These are phyloP conservation scores for Backusella psychrophila DNA, from an alignment of 192 early-diverging fungal genomes.

Conservation along the genomic window DNA sequence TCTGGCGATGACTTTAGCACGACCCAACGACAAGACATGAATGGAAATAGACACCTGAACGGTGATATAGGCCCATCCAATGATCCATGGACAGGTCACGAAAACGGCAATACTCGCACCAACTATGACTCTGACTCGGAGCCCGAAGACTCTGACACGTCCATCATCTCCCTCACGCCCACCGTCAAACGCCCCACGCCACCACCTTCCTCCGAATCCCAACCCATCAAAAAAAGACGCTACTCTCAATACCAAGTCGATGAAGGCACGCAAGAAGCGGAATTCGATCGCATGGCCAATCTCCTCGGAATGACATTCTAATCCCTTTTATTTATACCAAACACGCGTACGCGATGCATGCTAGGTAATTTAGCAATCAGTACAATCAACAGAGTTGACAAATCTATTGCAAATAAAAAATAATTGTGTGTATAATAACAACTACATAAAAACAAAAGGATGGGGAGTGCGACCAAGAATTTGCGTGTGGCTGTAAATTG, in stretches of 20 bases:
- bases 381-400: slow-evolving; percentile 78
- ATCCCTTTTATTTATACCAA: slow-evolving; percentile 83
- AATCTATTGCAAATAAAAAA: slow-evolving; percentile 87
- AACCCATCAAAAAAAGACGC: neutral
- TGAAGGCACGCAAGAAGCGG: neutral
- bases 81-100: neutral
- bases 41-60: no score
- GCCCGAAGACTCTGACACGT: neutral
- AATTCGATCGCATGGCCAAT: neutral
- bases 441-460: slow-evolving; percentile 84
- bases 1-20: no score
- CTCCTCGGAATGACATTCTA: neutral
- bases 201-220: no score
- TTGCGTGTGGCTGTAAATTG: slow-evolving; percentile 98
- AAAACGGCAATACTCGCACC: neutral
- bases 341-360: slow-evolving; percentile 88
- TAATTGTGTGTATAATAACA: slow-evolving; percentile 95
- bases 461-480: slow-evolving; percentile 90
- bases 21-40: neutral
- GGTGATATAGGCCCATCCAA: no score
- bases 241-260: neutral
- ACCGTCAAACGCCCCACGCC: neutral
- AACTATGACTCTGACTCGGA: neutral
- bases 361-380: slow-evolving; percentile 91
- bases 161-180: neutral